Evolutionary conservation across 2,329 filamentous ascomycete species (phyloP), one percentile per base, ranked within the genome.

Genomic region (Cadophora malorum): DNA sequence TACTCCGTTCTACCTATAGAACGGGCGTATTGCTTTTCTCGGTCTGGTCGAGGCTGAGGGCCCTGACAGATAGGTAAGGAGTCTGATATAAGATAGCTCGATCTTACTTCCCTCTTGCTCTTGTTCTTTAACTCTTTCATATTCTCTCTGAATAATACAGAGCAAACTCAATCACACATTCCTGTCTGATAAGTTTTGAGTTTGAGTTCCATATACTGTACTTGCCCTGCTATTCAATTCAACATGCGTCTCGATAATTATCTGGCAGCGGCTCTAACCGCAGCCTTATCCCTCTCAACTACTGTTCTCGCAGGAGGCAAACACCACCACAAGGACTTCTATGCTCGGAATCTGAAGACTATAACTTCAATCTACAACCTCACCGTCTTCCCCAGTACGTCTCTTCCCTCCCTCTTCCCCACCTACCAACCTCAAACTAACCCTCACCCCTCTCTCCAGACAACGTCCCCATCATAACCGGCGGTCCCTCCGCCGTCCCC

Each of bases 401-500:
- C 12, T 19, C 28, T 16, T 45, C n/a, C 38, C 25, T 23, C 19
- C 19, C 33, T 4, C 1, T 12, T 21, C 23, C 2, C 19, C 10
- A 41, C 31, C 55, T 64, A 25, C 63, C 47, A 31, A 49, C 5
- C 28, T 28, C 28, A 28, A 28, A 28, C 28, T 28, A 28, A 28
- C 28, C 28, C 28, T 19, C 16, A 16, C 41, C 12, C 41, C 41
- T 45, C 35, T 38, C 23, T 9, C 28, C 28, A 70, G 64, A 66
- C 58, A 68, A 70, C 52, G 41, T 69, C 58, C 65, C 69, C 23
- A 69, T 82, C 55, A 73, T 81, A 66, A 64, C 70, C 19, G 68
- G 75, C 21, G 80, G 80, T 52, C 75, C 74, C 2, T 70, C 73
- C 0, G 78, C 74, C 31, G 78, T 82, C 7, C 80, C 81, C 1